Evolutionary conservation across 164 flowering plant genomes (phyloP), one percentile per base, ranked within the genome.

Genomic region (Amborella trichopoda): DNA sequence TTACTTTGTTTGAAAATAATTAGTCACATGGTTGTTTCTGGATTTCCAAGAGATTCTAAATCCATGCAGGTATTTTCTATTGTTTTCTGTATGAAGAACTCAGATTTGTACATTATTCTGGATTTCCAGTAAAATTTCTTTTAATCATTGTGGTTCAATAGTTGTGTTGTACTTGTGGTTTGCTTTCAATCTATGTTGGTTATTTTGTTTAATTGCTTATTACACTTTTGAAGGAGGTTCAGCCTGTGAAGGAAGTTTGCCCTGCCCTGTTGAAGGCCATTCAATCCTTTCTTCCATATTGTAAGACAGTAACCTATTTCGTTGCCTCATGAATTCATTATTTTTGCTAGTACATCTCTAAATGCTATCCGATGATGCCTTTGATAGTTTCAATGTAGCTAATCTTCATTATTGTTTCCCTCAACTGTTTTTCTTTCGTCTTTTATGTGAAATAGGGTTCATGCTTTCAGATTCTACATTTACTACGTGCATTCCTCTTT

Each of bases 231-330:
- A 57, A 87, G 98, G 96, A 81, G 61, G 76, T 87, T 44, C 78
- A 53, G 34, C 87, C 80, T 9, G 93, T 91, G 40, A 91, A 83
- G 75, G 94, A 83, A 60, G 85, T 87, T 36, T 80, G 74, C 45
- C 94, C 98, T 21, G 69, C 69, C 48, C 58, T 91, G 44, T 66
- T 91, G 76, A 77, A 72, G 58, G 81, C 85, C 41, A 60, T 80
- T 58, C 87, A 78, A 37, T 80, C 89, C 34, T 64, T 91, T 63
- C 77, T 91, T 60, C 82, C 93, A 30, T 81, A 76, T 56, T 81
- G 98, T 91, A 61, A 83, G 96, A 50, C 40, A 18, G 46, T 55
- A 41, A 42, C 40, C 38, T 19, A 26, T 21, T 47, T 4, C 18
- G 1, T 47, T 47, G 3, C 3, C 16, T 44, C n/a, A 14, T 6